These are phyloP conservation scores for Furcasterigmium furcatum DNA, from an alignment of 2,329 filamentous ascomycete species.

Conservation along the genomic window DNA sequence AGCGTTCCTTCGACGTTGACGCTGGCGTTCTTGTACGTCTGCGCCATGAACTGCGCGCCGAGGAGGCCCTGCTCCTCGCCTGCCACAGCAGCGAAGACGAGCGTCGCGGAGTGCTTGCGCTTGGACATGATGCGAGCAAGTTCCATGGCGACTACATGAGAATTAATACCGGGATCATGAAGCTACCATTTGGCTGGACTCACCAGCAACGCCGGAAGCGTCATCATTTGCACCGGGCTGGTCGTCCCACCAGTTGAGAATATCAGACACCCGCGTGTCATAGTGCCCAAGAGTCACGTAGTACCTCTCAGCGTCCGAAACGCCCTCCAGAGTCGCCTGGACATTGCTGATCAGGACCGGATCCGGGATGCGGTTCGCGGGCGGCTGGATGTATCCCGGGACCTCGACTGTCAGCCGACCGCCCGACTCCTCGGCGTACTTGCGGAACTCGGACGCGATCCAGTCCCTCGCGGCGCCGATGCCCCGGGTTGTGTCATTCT, in stretches of 20 bases:
- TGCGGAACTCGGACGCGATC: slow-evolving; percentile 47
- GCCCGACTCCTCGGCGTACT: slow-evolving; percentile 42
- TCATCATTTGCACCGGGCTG: slow-evolving; percentile 58
- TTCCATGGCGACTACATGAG: slow-evolving; percentile 46
- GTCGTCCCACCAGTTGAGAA: slow-evolving; percentile 46
- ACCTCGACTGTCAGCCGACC: slow-evolving; percentile 47
- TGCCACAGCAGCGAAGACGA: slow-evolving; percentile 54
- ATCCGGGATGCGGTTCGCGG: slow-evolving; percentile 42
- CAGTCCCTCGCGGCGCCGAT: slow-evolving; percentile 56
- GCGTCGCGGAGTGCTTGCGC: slow-evolving; percentile 43
- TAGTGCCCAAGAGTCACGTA: slow-evolving; percentile 56
- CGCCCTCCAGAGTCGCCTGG: slow-evolving; percentile 46
- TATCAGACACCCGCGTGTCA: slow-evolving; percentile 47
- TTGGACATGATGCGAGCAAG: slow-evolving; percentile 49
- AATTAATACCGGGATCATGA: neutral
- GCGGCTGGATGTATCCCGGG: slow-evolving; percentile 46
- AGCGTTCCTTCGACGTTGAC: slow-evolving; percentile 55
- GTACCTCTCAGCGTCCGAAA: slow-evolving; percentile 39
- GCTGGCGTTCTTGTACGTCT: slow-evolving; percentile 45
- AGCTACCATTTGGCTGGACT: neutral
- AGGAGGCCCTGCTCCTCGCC: slow-evolving; percentile 56
- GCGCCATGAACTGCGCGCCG: slow-evolving; percentile 47
- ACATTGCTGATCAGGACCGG: slow-evolving; percentile 52
- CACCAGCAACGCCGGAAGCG: slow-evolving; percentile 42
- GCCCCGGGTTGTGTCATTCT: slow-evolving; percentile 46